A percentile compares a stretch with the other conserved stretches of the same genome.
These are phyloP conservation scores for Sporobolomyces phaffii DNA, from an alignment of 768 basidiomycete species.

Conservation along the genomic window DNA sequence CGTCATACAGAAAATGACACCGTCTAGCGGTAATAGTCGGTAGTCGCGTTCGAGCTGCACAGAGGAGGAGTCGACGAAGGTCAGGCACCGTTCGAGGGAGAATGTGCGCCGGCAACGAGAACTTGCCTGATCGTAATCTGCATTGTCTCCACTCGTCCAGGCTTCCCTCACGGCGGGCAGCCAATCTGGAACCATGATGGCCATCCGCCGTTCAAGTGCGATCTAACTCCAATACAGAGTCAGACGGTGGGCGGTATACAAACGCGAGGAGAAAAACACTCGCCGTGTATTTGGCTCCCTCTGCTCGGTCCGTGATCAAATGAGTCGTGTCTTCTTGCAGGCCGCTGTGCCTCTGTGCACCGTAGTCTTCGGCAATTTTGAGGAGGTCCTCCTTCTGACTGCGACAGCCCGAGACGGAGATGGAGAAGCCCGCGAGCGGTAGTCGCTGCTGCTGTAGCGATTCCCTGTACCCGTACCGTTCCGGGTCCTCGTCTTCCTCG, in stretches of 20 bases:
- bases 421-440: slow-evolving; percentile 10
- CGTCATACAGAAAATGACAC: slow-evolving; percentile 1
- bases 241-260: background rate
- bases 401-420: slow-evolving; percentile 25
- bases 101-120: too few species aligned
- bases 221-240: background rate
- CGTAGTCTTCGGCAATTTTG: slow-evolving; percentile 13
- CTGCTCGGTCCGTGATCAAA: slow-evolving; percentile 10
- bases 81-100: too few species aligned
- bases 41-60: slow-evolving; percentile 18
- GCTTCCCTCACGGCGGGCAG: slow-evolving; percentile 15
- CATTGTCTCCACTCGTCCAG: slow-evolving; percentile 11
- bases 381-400: slow-evolving; percentile 15
- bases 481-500: background rate
- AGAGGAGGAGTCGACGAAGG: background rate
- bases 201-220: slow-evolving; percentile 9
- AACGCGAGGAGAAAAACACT: background rate
- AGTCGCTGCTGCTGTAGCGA: slow-evolving; percentile 5
- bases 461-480: slow-evolving; percentile 17
- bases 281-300: slow-evolving; percentile 23
- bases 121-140: slow-evolving; percentile 22
- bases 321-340: slow-evolving; percentile 27
- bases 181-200: slow-evolving; percentile 22
- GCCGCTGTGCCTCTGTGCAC: slow-evolving; percentile 10
- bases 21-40: background rate